Percentiles rank a stretch among this genome's conserved stretches.
phyloP scores from a whole-genome alignment of 2,329 filamentous ascomycete genomes.

The Geosmithia putterillii region DNA sequence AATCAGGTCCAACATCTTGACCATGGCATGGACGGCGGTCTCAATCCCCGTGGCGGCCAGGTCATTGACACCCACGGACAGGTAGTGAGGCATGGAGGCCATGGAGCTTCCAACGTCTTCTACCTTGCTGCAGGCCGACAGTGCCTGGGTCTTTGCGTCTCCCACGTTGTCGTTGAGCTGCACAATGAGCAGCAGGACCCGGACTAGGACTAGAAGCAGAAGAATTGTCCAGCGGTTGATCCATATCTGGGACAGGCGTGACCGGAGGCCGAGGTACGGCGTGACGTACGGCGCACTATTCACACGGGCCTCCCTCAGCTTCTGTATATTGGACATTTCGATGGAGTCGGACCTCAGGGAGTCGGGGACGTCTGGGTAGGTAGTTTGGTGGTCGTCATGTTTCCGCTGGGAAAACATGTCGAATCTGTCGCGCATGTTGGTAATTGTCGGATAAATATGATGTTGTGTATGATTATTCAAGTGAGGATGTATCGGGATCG shows the following conservation, averaged over 20 bases:
- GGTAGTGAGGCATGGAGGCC: conserved; percentile 97
- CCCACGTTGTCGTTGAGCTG: conserved; percentile 62
- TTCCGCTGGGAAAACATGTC: conserved; percentile 25
- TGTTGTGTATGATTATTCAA: not conserved
- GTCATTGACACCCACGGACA: conserved; percentile 79
- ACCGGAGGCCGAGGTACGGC: conserved; percentile 81
- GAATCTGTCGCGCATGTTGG: conserved; percentile 16
- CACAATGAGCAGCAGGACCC: conserved; percentile 64
- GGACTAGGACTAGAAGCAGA: conserved; percentile 70
- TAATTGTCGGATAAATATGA: conserved; percentile 4
- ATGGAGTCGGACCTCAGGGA: conserved; percentile 23
- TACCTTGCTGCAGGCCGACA: conserved; percentile 82
- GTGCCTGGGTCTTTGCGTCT: conserved; percentile 67
- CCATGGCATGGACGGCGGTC: conserved; percentile 66
- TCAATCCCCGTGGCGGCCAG: conserved; percentile 72
- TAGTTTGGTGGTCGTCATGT: conserved; percentile 11
- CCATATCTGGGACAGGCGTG: conserved; percentile 90
- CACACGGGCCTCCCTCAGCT: conserved; percentile 20
- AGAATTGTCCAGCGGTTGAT: conserved; percentile 96
- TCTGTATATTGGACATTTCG: conserved; percentile 18
- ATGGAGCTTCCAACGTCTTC: conserved; percentile 89
- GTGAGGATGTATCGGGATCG: not conserved
- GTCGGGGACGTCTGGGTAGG: conserved; percentile 23
- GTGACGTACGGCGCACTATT: conserved; percentile 61
- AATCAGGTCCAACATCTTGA: conserved; percentile 64